These are phyloP conservation scores for Cladosporium velox DNA, from an alignment of 2,329 filamentous ascomycete genomes.

Conservation along the genomic window DNA sequence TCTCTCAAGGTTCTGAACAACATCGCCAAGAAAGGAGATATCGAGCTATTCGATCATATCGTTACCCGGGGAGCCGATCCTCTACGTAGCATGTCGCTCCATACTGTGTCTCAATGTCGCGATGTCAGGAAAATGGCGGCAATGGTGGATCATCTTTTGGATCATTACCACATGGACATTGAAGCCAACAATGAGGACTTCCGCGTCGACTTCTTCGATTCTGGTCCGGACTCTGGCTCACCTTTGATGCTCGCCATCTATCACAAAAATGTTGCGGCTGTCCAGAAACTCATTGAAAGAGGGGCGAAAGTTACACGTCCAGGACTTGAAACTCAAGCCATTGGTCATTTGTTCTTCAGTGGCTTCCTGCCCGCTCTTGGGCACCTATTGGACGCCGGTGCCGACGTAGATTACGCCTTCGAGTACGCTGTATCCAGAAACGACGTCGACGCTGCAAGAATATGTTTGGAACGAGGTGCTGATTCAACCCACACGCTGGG, in stretches of 20 bases:
- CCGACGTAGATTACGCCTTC: background rate
- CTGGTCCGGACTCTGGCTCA: background rate
- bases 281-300: background rate
- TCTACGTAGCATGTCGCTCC: background rate
- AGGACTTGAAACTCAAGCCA: background rate
- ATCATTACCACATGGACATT: background rate
- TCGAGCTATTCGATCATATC: slow-evolving; percentile 23
- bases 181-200: background rate
- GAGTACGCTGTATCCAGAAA: background rate
- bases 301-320: background rate
- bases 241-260: background rate
- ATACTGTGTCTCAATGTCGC: background rate
- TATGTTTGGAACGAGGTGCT: background rate
- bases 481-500: background rate
- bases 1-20: slow-evolving; percentile 20
- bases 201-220: background rate
- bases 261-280: background rate
- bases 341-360: background rate
- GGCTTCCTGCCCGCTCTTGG: background rate
- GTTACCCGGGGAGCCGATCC: slow-evolving; percentile 22
- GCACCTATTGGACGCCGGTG: background rate
- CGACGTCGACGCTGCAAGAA: background rate
- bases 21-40: slow-evolving; percentile 21
- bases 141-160: background rate
- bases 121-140: background rate